Evolutionary conservation across 441 rosid genomes (phyloP).

Genomic region (Heliophila coronopifolia): DNA sequence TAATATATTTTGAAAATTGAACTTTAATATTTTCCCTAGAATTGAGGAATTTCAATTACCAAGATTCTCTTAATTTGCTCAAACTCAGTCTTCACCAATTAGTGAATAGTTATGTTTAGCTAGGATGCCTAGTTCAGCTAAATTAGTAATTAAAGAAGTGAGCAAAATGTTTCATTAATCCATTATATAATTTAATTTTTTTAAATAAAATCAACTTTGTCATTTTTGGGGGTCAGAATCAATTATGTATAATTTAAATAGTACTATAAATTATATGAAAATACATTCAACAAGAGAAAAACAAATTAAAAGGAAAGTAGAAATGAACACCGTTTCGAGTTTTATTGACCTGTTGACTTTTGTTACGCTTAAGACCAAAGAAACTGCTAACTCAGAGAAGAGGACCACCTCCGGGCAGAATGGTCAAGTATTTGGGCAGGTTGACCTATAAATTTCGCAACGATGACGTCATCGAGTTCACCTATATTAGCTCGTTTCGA

Average conservation of each 20-base stretch:
- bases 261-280: not conserved
- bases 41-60: conserved; percentile 36
- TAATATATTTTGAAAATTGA: conserved; percentile 19
- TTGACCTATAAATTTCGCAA: conserved; percentile 8
- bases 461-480: conserved; percentile 31
- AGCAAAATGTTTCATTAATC: not conserved
- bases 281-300: conserved; percentile 1
- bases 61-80: conserved; percentile 40
- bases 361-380: conserved; percentile 14
- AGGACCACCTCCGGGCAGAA: conserved; percentile 28
- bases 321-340: conserved; percentile 15
- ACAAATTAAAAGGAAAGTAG: not conserved
- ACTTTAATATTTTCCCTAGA: conserved; percentile 6
- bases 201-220: no score
- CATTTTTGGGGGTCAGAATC: no score
- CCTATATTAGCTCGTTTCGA: conserved; percentile 35
- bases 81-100: conserved; percentile 24
- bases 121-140: conserved; percentile 17
- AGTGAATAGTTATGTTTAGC: conserved; percentile 22
- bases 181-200: not conserved
- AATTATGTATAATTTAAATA: no score
- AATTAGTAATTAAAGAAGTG: not conserved
- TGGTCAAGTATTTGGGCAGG: conserved; percentile 28
- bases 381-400: conserved; percentile 14
- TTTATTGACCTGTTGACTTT: conserved; percentile 29